These are phyloP conservation scores for Hypholoma fasciculare DNA, from an alignment of 768 basidiomycete genomes.

Conservation along the genomic window DNA sequence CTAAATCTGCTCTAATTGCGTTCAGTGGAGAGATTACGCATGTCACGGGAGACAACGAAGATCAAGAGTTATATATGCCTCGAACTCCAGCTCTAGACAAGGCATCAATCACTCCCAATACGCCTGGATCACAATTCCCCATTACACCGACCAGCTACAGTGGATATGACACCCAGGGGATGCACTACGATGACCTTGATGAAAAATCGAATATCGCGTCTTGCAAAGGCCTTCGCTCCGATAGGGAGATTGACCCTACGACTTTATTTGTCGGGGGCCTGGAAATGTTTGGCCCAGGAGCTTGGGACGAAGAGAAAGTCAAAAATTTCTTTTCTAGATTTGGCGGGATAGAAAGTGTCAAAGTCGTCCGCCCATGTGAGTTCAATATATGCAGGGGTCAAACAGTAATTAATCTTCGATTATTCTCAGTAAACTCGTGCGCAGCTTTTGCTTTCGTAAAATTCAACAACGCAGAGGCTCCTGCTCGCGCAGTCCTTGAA, in stretches of 20 bases:
- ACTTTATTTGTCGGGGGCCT: constrained; percentile 80
- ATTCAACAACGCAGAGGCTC: constrained; percentile 61
- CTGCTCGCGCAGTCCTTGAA: constrained; percentile 64
- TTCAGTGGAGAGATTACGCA: not conserved
- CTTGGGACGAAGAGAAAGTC: constrained; percentile 72
- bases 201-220: constrained; percentile 21
- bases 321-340: constrained; percentile 60
- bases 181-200: constrained; percentile 25
- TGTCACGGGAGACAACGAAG: constrained; percentile 10
- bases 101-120: constrained; percentile 53
- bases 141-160: constrained; percentile 45
- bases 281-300: constrained; percentile 58
- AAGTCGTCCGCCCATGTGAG: constrained; percentile 66
- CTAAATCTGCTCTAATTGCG: not conserved
- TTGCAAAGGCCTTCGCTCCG: constrained; percentile 20
- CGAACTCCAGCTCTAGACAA: constrained; percentile 44
- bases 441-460: constrained; percentile 82
- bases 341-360: constrained; percentile 63
- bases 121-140: constrained; percentile 47
- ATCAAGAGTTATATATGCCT: constrained; percentile 41
- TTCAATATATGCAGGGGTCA: constrained; percentile 4
- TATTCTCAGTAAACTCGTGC: constrained; percentile 52
- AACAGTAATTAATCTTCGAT: not conserved
- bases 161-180: constrained; percentile 19
- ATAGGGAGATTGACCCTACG: constrained; percentile 57